Conservation (phyloP, 2,329 filamentous ascomycete species). For the Herpotrichia juniperi region DNA sequence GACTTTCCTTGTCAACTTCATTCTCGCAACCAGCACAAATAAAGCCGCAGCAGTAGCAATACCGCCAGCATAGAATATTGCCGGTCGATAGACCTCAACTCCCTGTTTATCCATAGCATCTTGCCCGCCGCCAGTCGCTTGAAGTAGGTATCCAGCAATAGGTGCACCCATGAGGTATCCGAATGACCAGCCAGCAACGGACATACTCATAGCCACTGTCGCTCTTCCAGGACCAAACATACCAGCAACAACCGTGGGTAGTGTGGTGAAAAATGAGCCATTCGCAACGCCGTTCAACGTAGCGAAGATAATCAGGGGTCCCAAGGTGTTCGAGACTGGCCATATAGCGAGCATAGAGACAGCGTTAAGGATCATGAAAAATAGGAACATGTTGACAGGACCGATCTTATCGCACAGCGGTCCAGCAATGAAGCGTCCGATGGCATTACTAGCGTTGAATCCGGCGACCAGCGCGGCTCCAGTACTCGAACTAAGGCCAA, state of each 20-base stretch:
- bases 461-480: conserved; percentile 33
- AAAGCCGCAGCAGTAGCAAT: conserved; percentile 25
- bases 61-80: conserved; percentile 38
- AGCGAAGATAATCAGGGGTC: conserved; percentile 33
- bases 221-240: conserved; percentile 36
- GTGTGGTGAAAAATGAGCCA: conserved; percentile 33
- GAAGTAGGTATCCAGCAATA: conserved; percentile 32
- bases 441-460: conserved; percentile 37
- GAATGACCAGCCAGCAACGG: conserved; percentile 31
- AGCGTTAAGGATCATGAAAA: conserved; percentile 32
- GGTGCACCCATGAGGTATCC: conserved; percentile 37
- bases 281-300: conserved; percentile 38
- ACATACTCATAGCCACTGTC: conserved; percentile 34
- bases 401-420: conserved; percentile 37
- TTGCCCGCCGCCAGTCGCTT: conserved; percentile 29
- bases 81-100: conserved; percentile 31
- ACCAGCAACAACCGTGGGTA: conserved; percentile 34
- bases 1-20: conserved; percentile 25
- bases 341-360: conserved; percentile 38
- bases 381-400: conserved; percentile 37
- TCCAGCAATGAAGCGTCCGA: conserved; percentile 33
- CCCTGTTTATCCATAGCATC: conserved; percentile 12
- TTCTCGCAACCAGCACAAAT: conserved; percentile 27
- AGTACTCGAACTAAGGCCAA: conserved; percentile 30
- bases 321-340: conserved; percentile 32